Conservation (phyloP, 1,284 basidiomycete species). For the Cryptococcus deneoformans region DNA sequence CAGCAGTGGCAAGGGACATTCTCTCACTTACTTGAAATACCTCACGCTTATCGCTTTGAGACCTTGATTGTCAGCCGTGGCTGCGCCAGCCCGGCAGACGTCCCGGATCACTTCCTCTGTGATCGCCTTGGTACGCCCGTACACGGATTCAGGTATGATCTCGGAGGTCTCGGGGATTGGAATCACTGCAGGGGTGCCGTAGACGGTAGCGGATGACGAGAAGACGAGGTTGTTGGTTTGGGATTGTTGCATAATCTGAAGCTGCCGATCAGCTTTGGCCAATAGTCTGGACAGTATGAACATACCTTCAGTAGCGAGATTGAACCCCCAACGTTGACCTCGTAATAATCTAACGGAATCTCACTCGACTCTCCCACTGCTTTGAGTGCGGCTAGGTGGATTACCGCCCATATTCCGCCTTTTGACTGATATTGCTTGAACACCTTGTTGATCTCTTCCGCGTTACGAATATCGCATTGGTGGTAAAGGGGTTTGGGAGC, state of each 20-base stretch:
- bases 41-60: slow-evolving; percentile 53
- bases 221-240: slow-evolving; percentile 86
- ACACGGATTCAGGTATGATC: slow-evolving; percentile 85
- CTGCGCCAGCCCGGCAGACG: slow-evolving; percentile 67
- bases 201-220: slow-evolving; percentile 98
- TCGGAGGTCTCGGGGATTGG: slow-evolving; percentile 94
- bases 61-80: slow-evolving; percentile 17
- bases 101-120: slow-evolving; percentile 88
- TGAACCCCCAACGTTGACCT: slow-evolving; percentile 89
- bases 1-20: too few relatives aligned
- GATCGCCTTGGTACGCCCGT: slow-evolving; percentile 96
- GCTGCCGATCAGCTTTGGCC: slow-evolving; percentile 33
- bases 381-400: slow-evolving; percentile 97
- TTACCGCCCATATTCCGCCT: slow-evolving; percentile 94
- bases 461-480: slow-evolving; percentile 57
- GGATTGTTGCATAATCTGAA: slow-evolving; percentile 79
- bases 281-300: slow-evolving; percentile 41
- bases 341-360: slow-evolving; percentile 88
- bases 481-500: slow-evolving; percentile 44
- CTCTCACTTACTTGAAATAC: slow-evolving; percentile 84
- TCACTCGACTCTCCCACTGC: slow-evolving; percentile 98
- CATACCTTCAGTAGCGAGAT: slow-evolving; percentile 64
- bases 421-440: slow-evolving; percentile 53
- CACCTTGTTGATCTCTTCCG: slow-evolving; percentile 51
- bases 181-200: slow-evolving; percentile 86